phyloP scores from a whole-genome alignment of 441 rosid genomes.

The Erodium chrysanthum region DNA sequence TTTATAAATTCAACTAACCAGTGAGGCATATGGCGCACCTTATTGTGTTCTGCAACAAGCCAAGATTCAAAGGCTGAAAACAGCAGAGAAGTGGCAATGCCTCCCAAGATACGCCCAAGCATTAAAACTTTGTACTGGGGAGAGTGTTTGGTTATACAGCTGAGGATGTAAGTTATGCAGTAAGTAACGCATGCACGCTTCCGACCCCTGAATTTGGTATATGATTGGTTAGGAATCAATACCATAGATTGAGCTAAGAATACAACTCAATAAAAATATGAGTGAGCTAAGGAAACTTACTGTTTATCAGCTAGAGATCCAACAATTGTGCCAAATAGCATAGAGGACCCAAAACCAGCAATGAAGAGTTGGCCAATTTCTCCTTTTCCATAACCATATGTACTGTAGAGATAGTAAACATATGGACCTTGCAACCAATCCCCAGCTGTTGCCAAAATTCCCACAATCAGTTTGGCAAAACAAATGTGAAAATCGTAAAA shows the following conservation, averaged over 20 bases:
- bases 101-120: conserved; percentile 92
- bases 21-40: conserved; percentile 32
- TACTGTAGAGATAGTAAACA: conserved; percentile 76
- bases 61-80: conserved; percentile 96
- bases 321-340: conserved; percentile 93
- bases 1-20: neutral
- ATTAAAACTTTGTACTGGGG: conserved; percentile 79
- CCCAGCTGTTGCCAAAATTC: conserved; percentile 53
- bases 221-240: neutral
- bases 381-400: conserved; percentile 77
- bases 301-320: conserved; percentile 96
- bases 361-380: conserved; percentile 94
- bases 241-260: neutral
- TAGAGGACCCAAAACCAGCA: conserved; percentile 97
- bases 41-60: conserved; percentile 98
- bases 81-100: conserved; percentile 90
- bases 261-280: neutral
- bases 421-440: conserved; percentile 99
- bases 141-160: conserved; percentile 92
- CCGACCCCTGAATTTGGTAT: conserved; percentile 56
- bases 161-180: conserved; percentile 29
- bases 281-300: conserved; percentile 31
- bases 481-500: neutral
- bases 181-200: conserved; percentile 84
- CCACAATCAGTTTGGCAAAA: neutral